Base-by-base conservation (phyloP, 495 filamentous ascomycete genomes). In the Emericellopsis terricola region DNA sequence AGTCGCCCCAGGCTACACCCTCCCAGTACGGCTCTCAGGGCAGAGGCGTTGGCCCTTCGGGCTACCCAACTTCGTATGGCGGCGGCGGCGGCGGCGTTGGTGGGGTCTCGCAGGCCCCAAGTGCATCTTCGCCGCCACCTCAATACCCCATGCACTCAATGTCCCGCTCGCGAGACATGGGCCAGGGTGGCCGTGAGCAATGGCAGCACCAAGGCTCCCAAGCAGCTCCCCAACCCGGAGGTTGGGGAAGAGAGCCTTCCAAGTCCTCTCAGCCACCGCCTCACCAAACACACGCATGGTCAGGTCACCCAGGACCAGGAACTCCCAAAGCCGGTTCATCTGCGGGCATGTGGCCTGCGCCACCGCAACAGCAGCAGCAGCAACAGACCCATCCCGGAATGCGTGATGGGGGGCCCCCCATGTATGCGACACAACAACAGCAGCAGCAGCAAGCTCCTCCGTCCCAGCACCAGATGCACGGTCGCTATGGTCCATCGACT, bases 261-360 rank as follows among this genome's bases (percentile, higher is more conserved):
- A 60, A 60, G 39, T 29, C 51, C 6, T 45, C 45, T 15, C 56
- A 61, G 38, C 47, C 52, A 3, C 49, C 49, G 14, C 40, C 44
- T 15, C 50, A 53, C 7, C 36, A 50, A 5, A 51, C 53, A 21
- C 52, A 60, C 2, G 51, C 57, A 9, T 65, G 62, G 62, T 60
- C 43, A 5, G 48, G 49, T 7, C 59, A 64, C 31, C 57, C 61
- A 28, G 55, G 50, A 11, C 47, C 45, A 15, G 46, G 52, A 28
- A 39, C 52, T 10, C 46, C 47, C 4, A 43, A 45, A 1, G 48
- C 57, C 53, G 57, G 6, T 48, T 56, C 52, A 4, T 62, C 64
- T 19, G 47, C 45, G 38, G 48, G 46, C 33, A 34, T 50, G 34
- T 59, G 57, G 57, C 31, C 45, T 6, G 6, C 23, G 13, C 49